Evolutionary conservation across 495 filamentous ascomycete genomes (phyloP), one percentile per base, ranked within the genome.

Genomic region (Penicillium simplicissimum): DNA sequence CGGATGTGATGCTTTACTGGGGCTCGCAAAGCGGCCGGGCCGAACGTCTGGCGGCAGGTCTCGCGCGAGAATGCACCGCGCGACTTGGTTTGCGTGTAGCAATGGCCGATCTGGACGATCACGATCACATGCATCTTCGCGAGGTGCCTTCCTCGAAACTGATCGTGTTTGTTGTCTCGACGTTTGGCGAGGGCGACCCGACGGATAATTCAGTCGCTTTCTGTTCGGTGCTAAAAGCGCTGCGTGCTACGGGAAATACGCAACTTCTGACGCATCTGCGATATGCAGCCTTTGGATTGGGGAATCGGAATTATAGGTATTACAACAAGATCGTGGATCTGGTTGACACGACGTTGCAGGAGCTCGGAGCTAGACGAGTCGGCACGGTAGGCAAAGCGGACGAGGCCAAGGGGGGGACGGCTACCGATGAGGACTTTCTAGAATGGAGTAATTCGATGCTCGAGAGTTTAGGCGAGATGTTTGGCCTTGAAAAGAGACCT

Each of bases 151-250:
- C 59, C 4, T 33, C 56, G 5, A 74, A 74, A 52, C 43, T 75
- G 3, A 71, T 65, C 6, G 70, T 79, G 17, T 81, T 82, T 61
- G 59, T 80, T 14, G 38, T 78, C 3, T 73, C 76, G 4, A 81
- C 80, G 0, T 81, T 74, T 60, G 80, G 80, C 17, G 78, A 82
- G 55, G 80, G 80, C 0, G 77, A 81, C 55, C 77, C 79, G 4
- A 69, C 65, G 47, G 79, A 82, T 54, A 82, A 82, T 56, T 40
- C 37, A 14, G 37, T 40, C 37, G 37, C 37, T 40, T 40, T 40
- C 37, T 40, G 37, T 40, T 40, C 37, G 14, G 14, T 40, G 37
- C 37, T 40, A 13, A 40, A n/a, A 40, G 37, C 37, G 37, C 14
- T 40, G 37, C 37, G 37, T n/a, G 65, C 73, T 8, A 63, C 60